Conservation (phyloP, 2,329 filamentous ascomycete species). For the Colletotrichum musae region DNA sequence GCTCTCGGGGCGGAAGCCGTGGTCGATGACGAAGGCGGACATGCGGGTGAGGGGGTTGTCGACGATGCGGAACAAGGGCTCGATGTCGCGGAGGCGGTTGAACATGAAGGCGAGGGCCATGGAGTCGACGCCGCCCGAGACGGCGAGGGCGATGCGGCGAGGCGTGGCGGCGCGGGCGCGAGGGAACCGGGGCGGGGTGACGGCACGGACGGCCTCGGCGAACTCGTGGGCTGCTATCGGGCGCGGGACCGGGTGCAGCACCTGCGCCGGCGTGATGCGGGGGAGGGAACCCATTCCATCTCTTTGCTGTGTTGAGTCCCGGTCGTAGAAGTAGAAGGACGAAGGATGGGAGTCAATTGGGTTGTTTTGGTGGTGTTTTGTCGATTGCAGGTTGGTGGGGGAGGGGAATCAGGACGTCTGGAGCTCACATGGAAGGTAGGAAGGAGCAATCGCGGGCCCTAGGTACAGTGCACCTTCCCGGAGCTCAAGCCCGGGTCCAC, state of each 20-base stretch:
- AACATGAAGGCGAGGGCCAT: slow-evolving; percentile 92
- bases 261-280: slow-evolving; percentile 40
- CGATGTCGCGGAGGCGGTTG: slow-evolving; percentile 57
- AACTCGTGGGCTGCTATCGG: slow-evolving; percentile 57
- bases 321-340: no score
- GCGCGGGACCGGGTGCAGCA: slow-evolving; percentile 55
- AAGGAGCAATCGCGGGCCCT: no score
- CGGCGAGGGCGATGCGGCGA: slow-evolving; percentile 74
- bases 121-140: slow-evolving; percentile 97
- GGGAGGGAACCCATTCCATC: slow-evolving; percentile 37
- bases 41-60: slow-evolving; percentile 61
- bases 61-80: slow-evolving; percentile 56
- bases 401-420: no score
- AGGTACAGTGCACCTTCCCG: no score
- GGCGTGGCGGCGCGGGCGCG: slow-evolving; percentile 50
- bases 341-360: background rate
- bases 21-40: slow-evolving; percentile 69
- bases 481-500: slow-evolving; percentile 12
- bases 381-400: no score
- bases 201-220: slow-evolving; percentile 64
- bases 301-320: background rate
- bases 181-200: slow-evolving; percentile 66
- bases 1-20: slow-evolving; percentile 69
- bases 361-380: background rate
- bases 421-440: no score